phyloP scores from a whole-genome alignment of 2,329 filamentous ascomycete genomes.

The Helotiales sp. region DNA sequence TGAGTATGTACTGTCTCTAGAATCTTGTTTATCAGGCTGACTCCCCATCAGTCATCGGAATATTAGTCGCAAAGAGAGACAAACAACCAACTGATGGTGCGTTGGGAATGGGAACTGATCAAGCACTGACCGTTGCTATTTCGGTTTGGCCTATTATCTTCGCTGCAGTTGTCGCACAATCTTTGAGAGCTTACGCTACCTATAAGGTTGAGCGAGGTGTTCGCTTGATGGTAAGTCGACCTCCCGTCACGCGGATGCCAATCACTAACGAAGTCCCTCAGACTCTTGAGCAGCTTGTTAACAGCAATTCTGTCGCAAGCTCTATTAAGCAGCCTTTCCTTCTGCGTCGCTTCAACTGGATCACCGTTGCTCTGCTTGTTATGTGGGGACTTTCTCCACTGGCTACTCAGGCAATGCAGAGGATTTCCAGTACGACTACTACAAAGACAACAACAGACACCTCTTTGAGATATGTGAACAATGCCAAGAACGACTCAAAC shows the following conservation, averaged over 20 bases:
- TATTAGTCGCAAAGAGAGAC: not conserved
- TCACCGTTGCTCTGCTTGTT: conserved; percentile 3
- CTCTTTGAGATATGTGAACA: not conserved
- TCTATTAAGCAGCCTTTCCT: conserved; percentile 16
- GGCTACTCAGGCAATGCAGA: conserved; percentile 5
- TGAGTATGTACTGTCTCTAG: not conserved
- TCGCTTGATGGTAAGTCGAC: conserved; percentile 11
- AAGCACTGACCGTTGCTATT: conserved; percentile 4
- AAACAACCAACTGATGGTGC: not conserved
- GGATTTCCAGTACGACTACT: not conserved
- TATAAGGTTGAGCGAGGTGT: conserved; percentile 13
- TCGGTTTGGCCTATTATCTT: conserved; percentile 14
- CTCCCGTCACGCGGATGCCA: not conserved
- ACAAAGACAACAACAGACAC: not conserved
- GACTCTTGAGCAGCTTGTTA: conserved; percentile 14
- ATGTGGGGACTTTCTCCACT: conserved; percentile 12
- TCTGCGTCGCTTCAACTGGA: conserved; percentile 9
- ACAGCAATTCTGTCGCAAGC: conserved; percentile 10
- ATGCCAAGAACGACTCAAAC: not conserved
- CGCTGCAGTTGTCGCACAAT: conserved; percentile 13
- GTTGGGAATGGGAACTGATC: not conserved
- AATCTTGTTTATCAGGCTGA: not conserved
- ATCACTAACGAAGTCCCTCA: not conserved
- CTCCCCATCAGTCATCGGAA: not conserved
- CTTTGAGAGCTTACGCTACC: conserved; percentile 11